These are phyloP conservation scores for Parastagonospora avenae DNA, from an alignment of 2,329 filamentous ascomycete genomes.

Conservation along the genomic window DNA sequence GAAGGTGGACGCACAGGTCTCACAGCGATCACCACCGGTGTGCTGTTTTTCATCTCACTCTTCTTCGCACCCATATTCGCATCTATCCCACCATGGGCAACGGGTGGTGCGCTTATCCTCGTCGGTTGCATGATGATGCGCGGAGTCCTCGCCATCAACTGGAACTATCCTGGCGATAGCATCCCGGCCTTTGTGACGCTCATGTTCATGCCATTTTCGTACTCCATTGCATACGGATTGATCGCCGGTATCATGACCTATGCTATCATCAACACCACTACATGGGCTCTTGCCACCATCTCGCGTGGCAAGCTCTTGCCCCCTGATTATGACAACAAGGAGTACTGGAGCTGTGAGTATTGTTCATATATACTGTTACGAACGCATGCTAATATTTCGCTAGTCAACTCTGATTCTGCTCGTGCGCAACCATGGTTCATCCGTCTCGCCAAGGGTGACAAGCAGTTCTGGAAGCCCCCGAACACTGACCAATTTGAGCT, in stretches of 20 bases:
- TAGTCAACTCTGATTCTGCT: slow-evolving; percentile 27
- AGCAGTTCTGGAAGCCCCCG: slow-evolving; percentile 27
- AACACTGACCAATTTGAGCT: slow-evolving; percentile 29
- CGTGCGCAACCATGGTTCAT: slow-evolving; percentile 35
- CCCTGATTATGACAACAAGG: slow-evolving; percentile 35
- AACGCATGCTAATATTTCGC: slow-evolving; percentile 1
- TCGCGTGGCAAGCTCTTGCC: slow-evolving; percentile 23
- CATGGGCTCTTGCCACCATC: slow-evolving; percentile 52
- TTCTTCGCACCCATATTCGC: slow-evolving; percentile 93
- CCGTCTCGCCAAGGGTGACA: slow-evolving; percentile 28
- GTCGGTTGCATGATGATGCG: slow-evolving; percentile 86
- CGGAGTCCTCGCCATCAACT: slow-evolving; percentile 82
- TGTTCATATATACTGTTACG: neutral
- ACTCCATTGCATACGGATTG: slow-evolving; percentile 84
- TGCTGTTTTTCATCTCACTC: slow-evolving; percentile 79
- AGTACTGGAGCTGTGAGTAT: slow-evolving; percentile 37
- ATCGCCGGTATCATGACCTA: slow-evolving; percentile 81
- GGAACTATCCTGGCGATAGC: slow-evolving; percentile 78
- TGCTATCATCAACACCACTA: slow-evolving; percentile 71
- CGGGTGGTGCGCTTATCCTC: slow-evolving; percentile 83
- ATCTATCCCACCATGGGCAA: slow-evolving; percentile 87
- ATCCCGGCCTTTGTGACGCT: slow-evolving; percentile 85
- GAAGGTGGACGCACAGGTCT: slow-evolving; percentile 84
- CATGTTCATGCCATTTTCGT: slow-evolving; percentile 86
- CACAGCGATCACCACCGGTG: slow-evolving; percentile 75